These are phyloP conservation scores for Dioscorea dumetorum DNA, from an alignment of 106 monocot genomes.

Conservation along the genomic window DNA sequence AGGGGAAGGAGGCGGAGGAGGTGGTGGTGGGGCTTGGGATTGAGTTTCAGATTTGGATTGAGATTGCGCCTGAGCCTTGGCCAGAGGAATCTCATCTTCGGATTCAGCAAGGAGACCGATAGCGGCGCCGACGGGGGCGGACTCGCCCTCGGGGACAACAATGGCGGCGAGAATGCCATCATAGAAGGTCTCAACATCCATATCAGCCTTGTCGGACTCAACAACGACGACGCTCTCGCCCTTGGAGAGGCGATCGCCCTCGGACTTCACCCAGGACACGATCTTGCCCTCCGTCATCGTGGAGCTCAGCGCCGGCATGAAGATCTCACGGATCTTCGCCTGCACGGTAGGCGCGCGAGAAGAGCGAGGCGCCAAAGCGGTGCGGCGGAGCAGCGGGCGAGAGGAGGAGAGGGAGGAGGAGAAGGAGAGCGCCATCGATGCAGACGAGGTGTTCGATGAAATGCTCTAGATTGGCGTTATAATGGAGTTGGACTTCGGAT, in stretches of 20 bases:
- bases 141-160: conserved; percentile 77
- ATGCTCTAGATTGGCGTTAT: too few relatives aligned
- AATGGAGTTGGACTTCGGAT: too few relatives aligned
- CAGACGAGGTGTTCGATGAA: too few relatives aligned
- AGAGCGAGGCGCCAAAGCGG: too few relatives aligned
- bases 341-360: conserved; percentile 1
- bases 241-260: conserved; percentile 83
- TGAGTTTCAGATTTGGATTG: conserved; percentile 14
- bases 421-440: conserved; percentile 8
- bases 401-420: conserved; percentile 19
- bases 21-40: conserved; percentile 9
- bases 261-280: conserved; percentile 85
- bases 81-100: conserved; percentile 67
- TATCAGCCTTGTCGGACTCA: conserved; percentile 99
- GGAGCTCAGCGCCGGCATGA: conserved; percentile 99
- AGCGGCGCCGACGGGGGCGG: conserved; percentile 86
- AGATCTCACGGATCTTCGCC: conserved; percentile 98
- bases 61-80: conserved; percentile 55
- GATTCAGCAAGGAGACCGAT: conserved; percentile 95
- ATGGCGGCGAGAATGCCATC: conserved; percentile 97
- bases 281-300: conserved; percentile 99
- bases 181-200: conserved; percentile 99
- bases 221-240: conserved; percentile 96
- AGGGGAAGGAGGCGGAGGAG: conserved; percentile 21
- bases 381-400: not conserved